phyloP scores from a whole-genome alignment of 306 rosid genomes.

The Pterocarpus santalinus region DNA sequence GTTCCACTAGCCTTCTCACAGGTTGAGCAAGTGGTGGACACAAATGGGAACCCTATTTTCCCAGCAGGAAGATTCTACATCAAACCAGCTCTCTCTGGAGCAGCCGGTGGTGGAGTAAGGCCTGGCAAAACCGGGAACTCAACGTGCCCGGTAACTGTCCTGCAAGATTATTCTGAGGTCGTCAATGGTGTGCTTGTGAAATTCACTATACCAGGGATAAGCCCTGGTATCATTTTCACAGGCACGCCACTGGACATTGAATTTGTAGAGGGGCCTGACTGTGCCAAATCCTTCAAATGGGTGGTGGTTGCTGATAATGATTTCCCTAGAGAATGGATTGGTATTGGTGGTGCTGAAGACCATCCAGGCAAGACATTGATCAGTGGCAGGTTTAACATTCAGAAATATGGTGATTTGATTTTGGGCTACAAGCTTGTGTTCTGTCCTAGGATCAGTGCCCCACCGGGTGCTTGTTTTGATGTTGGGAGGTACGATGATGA shows the following conservation, averaged over 20 bases:
- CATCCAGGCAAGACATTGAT: neutral
- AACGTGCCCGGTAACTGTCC: slow-evolving; percentile 11
- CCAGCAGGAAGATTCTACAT: neutral
- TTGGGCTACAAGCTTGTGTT: slow-evolving; percentile 29
- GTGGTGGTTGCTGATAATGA: neutral
- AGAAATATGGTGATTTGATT: neutral
- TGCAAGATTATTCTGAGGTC: slow-evolving; percentile 26
- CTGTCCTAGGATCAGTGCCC: neutral
- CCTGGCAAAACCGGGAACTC: neutral
- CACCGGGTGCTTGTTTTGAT: neutral
- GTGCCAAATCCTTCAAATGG: slow-evolving; percentile 40
- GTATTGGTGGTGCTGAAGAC: slow-evolving; percentile 34
- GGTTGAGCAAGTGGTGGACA: slow-evolving; percentile 16
- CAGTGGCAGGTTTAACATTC: neutral
- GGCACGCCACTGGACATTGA: neutral
- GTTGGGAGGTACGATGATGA: slow-evolving; percentile 9
- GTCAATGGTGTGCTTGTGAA: neutral
- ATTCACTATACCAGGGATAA: neutral
- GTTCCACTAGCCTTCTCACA: neutral
- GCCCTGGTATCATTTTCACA: slow-evolving; percentile 10
- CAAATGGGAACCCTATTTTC: neutral
- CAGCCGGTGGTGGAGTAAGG: slow-evolving; percentile 22
- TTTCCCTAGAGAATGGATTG: neutral
- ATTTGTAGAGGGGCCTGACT: neutral
- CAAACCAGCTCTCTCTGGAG: neutral